Percentiles rank a stretch among this genome's conserved stretches.
Conservation (phyloP, 768 basidiomycete genomes). For the Harrya chromipes region DNA sequence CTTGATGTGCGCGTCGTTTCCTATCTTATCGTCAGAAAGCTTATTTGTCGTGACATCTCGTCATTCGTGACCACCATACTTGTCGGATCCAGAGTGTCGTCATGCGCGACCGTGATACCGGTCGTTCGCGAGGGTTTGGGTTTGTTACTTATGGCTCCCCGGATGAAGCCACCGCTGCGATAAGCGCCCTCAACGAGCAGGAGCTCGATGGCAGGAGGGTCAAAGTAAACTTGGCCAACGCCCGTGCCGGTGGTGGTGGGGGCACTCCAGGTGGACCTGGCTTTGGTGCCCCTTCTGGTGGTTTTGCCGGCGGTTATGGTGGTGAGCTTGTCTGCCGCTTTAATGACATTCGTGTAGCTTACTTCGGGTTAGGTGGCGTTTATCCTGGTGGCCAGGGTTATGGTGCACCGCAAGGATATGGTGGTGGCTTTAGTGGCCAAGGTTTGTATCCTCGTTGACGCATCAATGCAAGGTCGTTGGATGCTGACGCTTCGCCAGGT, state of each 20-base stretch:
- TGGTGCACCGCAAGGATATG: conserved; percentile 23
- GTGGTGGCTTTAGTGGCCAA: conserved; percentile 20
- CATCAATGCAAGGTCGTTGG: background rate
- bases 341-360: conserved; percentile 3
- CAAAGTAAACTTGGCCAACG: conserved; percentile 83
- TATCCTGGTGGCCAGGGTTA: conserved; percentile 30
- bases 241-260: conserved; percentile 58
- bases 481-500: conserved; percentile 3
- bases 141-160: conserved; percentile 75
- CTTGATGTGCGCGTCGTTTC: conserved; percentile 79
- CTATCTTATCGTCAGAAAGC: conserved; percentile 20
- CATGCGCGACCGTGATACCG: conserved; percentile 98
- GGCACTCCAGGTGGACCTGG: conserved; percentile 10
- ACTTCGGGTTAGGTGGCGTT: conserved; percentile 24
- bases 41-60: conserved; percentile 15
- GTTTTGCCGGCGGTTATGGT: conserved; percentile 29
- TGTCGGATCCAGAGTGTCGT: conserved; percentile 73
- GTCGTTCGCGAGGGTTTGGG: conserved; percentile 95
- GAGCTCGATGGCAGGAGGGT: conserved; percentile 92
- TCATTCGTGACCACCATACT: conserved; percentile 34
- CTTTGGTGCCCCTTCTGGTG: conserved; percentile 31
- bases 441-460: background rate
- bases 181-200: conserved; percentile 75
- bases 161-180: conserved; percentile 76
- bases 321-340: conserved; percentile 6